phyloP scores from a whole-genome alignment of 73 alveolate genomes.

The Tetrahymena malaccensis region DNA sequence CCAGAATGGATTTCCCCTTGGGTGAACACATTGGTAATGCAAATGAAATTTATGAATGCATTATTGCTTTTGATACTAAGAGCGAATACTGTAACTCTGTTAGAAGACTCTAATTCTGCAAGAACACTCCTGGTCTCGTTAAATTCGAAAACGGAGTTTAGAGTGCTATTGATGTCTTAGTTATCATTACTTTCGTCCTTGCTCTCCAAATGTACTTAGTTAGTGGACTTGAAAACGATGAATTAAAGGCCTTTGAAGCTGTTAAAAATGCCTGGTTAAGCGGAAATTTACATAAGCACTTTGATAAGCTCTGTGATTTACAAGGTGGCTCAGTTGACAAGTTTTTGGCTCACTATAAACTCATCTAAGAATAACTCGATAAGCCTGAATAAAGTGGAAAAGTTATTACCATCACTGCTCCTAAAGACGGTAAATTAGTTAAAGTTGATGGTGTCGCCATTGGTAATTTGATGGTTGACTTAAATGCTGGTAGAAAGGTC shows the following conservation, averaged over 20 bases:
- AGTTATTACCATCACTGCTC: not conserved
- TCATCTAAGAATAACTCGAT: not conserved
- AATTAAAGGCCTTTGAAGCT: not conserved
- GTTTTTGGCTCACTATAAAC: not conserved
- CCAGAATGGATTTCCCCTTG: not conserved
- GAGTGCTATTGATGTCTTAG: not conserved
- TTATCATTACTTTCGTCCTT: not conserved
- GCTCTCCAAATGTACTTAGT: not conserved
- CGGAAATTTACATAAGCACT: not conserved
- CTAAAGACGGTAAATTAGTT: not conserved
- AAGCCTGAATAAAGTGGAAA: not conserved
- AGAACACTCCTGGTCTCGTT: not conserved
- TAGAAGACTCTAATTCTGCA: not conserved
- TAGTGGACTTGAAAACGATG: not conserved
- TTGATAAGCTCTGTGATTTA: not conserved
- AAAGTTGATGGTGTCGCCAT: not conserved
- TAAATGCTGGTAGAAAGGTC: not conserved
- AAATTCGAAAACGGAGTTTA: not conserved
- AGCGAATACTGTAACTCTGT: not conserved
- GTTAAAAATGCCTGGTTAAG: not conserved
- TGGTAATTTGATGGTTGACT: not conserved
- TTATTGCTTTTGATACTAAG: not conserved
- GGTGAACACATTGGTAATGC: constrained; percentile 6
- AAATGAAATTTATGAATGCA: not conserved
- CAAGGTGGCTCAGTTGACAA: not conserved